Base-by-base conservation (phyloP, 2,329 filamentous ascomycete genomes). In the Colletotrichum sp. region DNA sequence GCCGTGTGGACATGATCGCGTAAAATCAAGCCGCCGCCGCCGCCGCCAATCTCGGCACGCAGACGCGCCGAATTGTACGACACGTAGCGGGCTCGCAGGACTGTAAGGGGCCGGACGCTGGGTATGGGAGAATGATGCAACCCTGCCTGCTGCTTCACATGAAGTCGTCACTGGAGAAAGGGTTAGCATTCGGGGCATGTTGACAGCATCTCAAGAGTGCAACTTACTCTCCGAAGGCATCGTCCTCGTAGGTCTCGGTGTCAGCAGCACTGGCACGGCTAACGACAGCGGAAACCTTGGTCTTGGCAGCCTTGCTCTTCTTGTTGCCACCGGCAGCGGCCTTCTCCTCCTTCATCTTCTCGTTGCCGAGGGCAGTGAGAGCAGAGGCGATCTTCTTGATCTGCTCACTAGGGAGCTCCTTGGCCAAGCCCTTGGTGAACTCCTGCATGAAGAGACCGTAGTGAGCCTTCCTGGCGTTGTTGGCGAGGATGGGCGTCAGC, bases 321-420 rank as follows among this genome's bases (percentile, higher is more conserved):
- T 99, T 99, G 82, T 94, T 95, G 71, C 95, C 93, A 90, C 98
- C 98, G 79, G 98, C 95, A 5, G 95, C 92, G 6, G 94, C 93
- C 91, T 99, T 98, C 91, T 99, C 97, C 85, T 98, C 96, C 89
- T 96, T 98, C 94, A 99, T 94, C 91, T 98, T 98, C 91, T 99
- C 97, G 84, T 99, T 99, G 84, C 95, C 92, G 72, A 98, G 90
- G 7, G 96, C 94, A n/a, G 96, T 98, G 82, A 99, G 87, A 7
- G 92, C 91, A 85, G 95, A 98, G 15, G 95, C 92, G 79, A 98
- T 92, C 90, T 99, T 99, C 92, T 99, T 98, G 87, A 99, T 96
- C 88, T 99, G 96, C 73, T 97, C 94, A 83, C 95, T 98, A 16
- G 94, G 93, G 79, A 99, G 86, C 32, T 98, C 96, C 86, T 96